These are phyloP conservation scores for Neltuma alba DNA, from an alignment of 306 rosid species.

Conservation along the genomic window DNA sequence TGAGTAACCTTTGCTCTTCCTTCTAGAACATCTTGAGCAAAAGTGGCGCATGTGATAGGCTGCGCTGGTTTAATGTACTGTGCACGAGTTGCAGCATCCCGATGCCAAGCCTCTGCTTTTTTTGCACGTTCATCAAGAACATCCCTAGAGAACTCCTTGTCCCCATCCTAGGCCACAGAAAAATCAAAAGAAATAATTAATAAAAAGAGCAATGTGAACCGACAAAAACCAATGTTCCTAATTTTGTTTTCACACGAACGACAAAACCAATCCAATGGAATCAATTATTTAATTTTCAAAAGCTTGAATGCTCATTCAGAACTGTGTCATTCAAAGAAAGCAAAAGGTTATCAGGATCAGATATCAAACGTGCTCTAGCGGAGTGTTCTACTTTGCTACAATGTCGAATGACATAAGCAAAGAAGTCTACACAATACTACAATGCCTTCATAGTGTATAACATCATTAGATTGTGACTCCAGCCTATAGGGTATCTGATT, in stretches of 20 bases:
- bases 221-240: conserved; percentile 7
- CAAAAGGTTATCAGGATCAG: conserved; percentile 22
- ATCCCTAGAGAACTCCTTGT: conserved; percentile 60
- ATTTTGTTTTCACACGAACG: background rate
- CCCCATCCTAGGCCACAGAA: conserved; percentile 65
- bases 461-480: conserved; percentile 15
- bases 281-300: conserved; percentile 2
- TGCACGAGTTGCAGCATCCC: conserved; percentile 60
- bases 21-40: conserved; percentile 96
- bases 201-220: conserved; percentile 4
- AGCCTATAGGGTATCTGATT: background rate
- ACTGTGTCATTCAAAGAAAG: background rate
- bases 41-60: conserved; percentile 92
- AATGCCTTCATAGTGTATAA: background rate
- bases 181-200: conserved; percentile 16
- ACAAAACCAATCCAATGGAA: background rate
- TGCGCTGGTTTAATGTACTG: conserved; percentile 66
- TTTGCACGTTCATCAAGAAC: conserved; percentile 76
- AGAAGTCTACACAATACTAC: background rate
- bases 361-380: background rate
- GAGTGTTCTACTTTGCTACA: background rate
- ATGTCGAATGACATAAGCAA: background rate
- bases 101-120: conserved; percentile 84
- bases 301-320: background rate
- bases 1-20: conserved; percentile 80